Evolutionary conservation across 305 asterid species (phyloP).

Genomic region (Nicotiana rustica): DNA sequence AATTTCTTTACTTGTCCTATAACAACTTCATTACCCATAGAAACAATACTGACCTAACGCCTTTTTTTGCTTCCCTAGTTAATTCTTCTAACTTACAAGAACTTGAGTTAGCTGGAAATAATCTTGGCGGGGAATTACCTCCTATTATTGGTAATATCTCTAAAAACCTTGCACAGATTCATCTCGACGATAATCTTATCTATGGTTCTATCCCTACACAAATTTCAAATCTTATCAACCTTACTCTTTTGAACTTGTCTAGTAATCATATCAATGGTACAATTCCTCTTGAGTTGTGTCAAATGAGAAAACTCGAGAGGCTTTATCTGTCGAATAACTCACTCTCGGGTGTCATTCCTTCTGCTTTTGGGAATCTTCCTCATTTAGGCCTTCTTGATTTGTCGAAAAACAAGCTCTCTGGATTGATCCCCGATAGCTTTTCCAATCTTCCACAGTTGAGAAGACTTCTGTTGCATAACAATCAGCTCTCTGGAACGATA

Average conservation of each 20-base stretch:
- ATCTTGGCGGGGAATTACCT: conserved; percentile 81
- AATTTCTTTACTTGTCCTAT: conserved; percentile 69
- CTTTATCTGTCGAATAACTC: conserved; percentile 64
- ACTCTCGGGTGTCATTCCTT: conserved; percentile 67
- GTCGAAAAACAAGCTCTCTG: conserved; percentile 74
- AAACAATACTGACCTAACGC: conserved; percentile 63
- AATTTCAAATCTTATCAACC: conserved; percentile 64
- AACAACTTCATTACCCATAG: conserved; percentile 67
- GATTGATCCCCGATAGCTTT: conserved; percentile 71
- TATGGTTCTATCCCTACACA: conserved; percentile 72
- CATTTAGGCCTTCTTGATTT: conserved; percentile 83
- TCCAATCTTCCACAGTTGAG: conserved; percentile 70
- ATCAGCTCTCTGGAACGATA: conserved; percentile 63
- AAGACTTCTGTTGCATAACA: conserved; percentile 60
- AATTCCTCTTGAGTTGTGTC: conserved; percentile 66
- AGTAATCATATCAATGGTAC: conserved; percentile 76
- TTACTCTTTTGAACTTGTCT: conserved; percentile 76
- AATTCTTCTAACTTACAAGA: conserved; percentile 73
- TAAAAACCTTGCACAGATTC: conserved; percentile 57
- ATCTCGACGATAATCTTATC: conserved; percentile 76
- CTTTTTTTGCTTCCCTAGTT: conserved; percentile 65
- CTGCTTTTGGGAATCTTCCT: conserved; percentile 59
- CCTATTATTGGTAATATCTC: conserved; percentile 77
- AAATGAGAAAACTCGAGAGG: conserved; percentile 64
- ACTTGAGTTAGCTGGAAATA: conserved; percentile 75